Evolutionary conservation across 441 rosid species (phyloP), one percentile per base, ranked within the genome.

Genomic region (Gossypium gossypioides): DNA sequence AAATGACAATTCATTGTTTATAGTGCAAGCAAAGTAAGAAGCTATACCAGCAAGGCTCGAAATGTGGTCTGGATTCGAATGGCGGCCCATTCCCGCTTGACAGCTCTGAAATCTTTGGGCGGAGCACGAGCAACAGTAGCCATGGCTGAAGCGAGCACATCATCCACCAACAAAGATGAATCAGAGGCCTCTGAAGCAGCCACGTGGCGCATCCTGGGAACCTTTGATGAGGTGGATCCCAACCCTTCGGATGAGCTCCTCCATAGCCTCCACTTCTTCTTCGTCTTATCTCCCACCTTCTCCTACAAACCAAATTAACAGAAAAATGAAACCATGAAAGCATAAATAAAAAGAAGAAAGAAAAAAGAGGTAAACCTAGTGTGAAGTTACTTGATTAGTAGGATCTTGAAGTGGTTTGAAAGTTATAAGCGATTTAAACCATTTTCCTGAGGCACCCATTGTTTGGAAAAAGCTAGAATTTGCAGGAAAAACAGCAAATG

Each of bases 231-330:
- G 2, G 89, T 76, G 16, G 88, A 76, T 32, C 75, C 81, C 34
- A 72, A 79, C 78, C 91, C 89, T 61, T 88, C 96, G 0, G 97
- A 89, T n/a, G 97, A 81, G 62, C 85, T 83, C 88, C 97, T 83
- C 97, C 97, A 92, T 6, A 90, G 77, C 83, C 79, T 90, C 98
- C 98, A 94, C 80, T 87, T 91, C 89, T 89, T 93, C 87, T 86
- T 89, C 16, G 83, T 75, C 77, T 77, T 88, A 0, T 79, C 89
- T 12, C 81, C 80, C 68, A 78, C 65, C 75, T 81, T 87, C 61
- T 56, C 61, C 32, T 56, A 22, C 61, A 56, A 56, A 56, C 61
- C 61, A 32, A 54, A 54, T 7, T 13, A 83, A 89, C 86, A 77
- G 46, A 52, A 8, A 56, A 56, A 56, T 56, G 24, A 74, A 73